These are phyloP conservation scores for Apiotrichum porosum DNA, from an alignment of 1,284 basidiomycete species.

Conservation along the genomic window DNA sequence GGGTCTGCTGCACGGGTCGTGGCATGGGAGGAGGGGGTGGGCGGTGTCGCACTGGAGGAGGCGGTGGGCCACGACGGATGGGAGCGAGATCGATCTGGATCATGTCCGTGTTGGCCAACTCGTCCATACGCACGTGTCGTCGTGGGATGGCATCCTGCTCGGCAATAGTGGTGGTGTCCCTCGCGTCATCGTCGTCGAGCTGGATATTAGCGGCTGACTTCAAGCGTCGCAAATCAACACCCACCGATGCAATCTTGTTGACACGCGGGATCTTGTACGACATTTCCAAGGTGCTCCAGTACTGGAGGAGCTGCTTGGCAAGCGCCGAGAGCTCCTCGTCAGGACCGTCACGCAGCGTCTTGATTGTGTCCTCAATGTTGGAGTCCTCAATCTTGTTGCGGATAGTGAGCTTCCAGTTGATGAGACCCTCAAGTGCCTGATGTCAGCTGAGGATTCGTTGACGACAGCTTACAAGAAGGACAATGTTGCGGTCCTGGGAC, in stretches of 20 bases:
- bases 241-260: conserved; percentile 35
- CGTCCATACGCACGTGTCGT: conserved; percentile 23
- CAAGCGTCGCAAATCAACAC: background rate
- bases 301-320: conserved; percentile 36
- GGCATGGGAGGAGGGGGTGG: conserved; percentile 23
- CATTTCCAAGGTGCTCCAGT: conserved; percentile 39
- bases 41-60: conserved; percentile 1
- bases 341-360: conserved; percentile 32
- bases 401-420: conserved; percentile 73
- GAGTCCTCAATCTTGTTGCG: conserved; percentile 93
- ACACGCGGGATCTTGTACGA: conserved; percentile 43
- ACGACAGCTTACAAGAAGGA: conserved; percentile 54
- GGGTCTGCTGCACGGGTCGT: conserved; percentile 11
- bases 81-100: conserved; percentile 35
- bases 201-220: conserved; percentile 12
- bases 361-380: conserved; percentile 66
- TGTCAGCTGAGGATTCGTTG: conserved; percentile 7
- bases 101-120: conserved; percentile 31
- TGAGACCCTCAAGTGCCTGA: conserved; percentile 66
- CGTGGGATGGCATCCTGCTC: conserved; percentile 29
- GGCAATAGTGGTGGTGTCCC: conserved; percentile 41
- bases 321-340: conserved; percentile 27
- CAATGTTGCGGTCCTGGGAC: conserved; percentile 65
- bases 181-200: conserved; percentile 46
- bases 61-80: conserved; percentile 22